Evolutionary conservation across 495 filamentous ascomycete genomes (phyloP).

Genomic region (Xylaria sp.): DNA sequence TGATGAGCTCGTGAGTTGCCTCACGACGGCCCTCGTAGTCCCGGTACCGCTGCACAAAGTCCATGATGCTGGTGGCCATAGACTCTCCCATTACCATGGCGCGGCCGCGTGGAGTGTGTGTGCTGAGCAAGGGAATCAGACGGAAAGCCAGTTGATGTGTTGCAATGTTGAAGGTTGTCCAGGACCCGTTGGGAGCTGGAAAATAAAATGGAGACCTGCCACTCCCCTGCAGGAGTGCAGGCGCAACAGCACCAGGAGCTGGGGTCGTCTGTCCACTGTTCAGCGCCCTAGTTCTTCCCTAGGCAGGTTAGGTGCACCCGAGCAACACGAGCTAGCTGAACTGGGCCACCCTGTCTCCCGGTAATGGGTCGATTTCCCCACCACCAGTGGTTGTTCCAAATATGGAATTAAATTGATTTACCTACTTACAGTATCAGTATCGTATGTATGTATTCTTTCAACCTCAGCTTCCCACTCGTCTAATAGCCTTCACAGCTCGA

Average conservation of each 20-base stretch:
- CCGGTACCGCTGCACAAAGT: constrained; percentile 53
- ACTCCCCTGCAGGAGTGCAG: constrained; percentile 19
- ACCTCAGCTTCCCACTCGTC: neutral
- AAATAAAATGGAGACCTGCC: constrained; percentile 31
- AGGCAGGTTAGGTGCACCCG: constrained; percentile 1
- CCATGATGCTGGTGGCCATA: constrained; percentile 35
- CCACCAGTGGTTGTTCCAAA: constrained; percentile 20
- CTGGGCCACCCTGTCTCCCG: neutral
- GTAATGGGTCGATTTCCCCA: constrained; percentile 20
- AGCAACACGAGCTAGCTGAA: neutral
- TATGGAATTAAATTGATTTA: constrained; percentile 22
- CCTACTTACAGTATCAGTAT: too few species aligned
- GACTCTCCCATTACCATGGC: constrained; percentile 18
- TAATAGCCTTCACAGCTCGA: neutral
- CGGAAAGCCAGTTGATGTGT: neutral
- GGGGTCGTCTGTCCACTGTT: neutral
- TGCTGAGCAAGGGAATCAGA: neutral
- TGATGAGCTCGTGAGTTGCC: constrained; percentile 46
- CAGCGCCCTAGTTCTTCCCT: constrained; percentile 3
- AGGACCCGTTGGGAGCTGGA: constrained; percentile 23
- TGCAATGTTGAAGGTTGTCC: constrained; percentile 15
- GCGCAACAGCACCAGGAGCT: constrained; percentile 18
- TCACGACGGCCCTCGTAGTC: constrained; percentile 45
- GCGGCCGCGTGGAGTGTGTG: neutral
- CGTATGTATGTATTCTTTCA: neutral